Percentiles rank a stretch among this genome's conserved stretches.
phyloP scores from a whole-genome alignment of 2,329 filamentous ascomycete genomes.

The Berkeleyomyces rouxiae region DNA sequence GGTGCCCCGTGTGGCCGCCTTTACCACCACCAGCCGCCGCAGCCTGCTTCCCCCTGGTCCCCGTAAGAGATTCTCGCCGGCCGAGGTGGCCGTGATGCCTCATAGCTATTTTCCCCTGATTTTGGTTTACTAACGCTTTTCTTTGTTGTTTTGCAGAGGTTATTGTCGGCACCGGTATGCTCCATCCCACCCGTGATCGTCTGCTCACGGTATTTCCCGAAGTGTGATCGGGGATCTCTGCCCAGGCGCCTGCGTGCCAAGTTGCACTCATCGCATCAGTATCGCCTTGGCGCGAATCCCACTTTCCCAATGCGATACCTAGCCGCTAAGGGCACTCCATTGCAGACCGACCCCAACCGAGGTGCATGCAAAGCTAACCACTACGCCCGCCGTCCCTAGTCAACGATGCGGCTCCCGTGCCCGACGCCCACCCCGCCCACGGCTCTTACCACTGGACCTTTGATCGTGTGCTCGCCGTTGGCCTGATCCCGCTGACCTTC shows the following conservation, averaged over 20 bases:
- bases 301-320: no score
- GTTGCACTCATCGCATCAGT: not conserved
- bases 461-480: conserved; percentile 68
- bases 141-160: conserved; percentile 35
- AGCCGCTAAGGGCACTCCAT: no score
- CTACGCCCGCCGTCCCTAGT: conserved; percentile 29
- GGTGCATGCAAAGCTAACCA: conserved; percentile 6
- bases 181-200: not conserved
- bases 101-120: not conserved
- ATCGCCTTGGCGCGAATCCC: no score
- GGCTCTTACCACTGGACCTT: conserved; percentile 99
- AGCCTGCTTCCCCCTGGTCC: conserved; percentile 69
- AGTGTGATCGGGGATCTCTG: not conserved
- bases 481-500: conserved; percentile 71
- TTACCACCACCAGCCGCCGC: conserved; percentile 68
- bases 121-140: conserved; percentile 25
- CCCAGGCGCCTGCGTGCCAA: not conserved
- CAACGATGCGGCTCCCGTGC: conserved; percentile 72
- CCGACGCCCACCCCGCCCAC: conserved; percentile 55
- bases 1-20: conserved; percentile 47
- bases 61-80: conserved; percentile 39
- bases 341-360: not conserved
- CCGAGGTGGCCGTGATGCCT: not conserved
- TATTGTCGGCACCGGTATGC: conserved; percentile 57
- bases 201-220: not conserved